A percentile compares a stretch with the other conserved stretches of the same genome.
phyloP scores from a whole-genome alignment of 2,329 filamentous ascomycete species.

The Ceratocystis cubensis region DNA sequence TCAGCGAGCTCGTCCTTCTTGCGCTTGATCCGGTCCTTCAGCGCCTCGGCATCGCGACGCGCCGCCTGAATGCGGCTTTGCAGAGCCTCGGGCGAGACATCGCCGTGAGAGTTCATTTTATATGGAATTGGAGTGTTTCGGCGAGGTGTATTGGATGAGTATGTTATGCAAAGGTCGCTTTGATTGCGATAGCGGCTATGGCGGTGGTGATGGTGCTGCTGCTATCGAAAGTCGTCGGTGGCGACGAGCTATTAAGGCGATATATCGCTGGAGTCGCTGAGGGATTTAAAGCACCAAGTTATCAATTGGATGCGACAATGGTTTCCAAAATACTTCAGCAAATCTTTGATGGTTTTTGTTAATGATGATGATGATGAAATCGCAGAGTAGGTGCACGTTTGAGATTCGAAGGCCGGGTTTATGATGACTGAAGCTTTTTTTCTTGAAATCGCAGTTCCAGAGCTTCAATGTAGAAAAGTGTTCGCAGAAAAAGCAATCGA shows the following conservation, averaged over 20 bases:
- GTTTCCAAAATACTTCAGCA: neutral
- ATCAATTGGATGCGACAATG: neutral
- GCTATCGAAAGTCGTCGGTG: neutral
- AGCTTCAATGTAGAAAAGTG: neutral
- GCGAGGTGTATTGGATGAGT: neutral
- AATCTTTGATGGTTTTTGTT: neutral
- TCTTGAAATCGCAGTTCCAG: too few species aligned
- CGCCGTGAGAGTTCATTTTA: constrained; percentile 47
- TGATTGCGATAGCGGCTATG: neutral
- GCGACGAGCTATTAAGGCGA: neutral
- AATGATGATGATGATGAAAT: neutral
- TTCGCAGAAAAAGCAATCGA: neutral
- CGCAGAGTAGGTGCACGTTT: neutral
- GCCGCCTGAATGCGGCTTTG: constrained; percentile 87
- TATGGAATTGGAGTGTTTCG: neutral
- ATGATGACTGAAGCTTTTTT: neutral
- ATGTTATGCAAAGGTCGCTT: neutral
- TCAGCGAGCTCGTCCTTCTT: constrained; percentile 99
- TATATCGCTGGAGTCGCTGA: neutral
- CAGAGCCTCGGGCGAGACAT: constrained; percentile 64
- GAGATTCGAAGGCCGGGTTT: neutral
- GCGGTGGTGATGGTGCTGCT: neutral
- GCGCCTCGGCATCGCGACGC: constrained; percentile 89
- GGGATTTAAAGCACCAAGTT: too few species aligned
- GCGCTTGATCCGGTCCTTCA: constrained; percentile 98